Evolutionary conservation across 108 stramenopile genomes (phyloP).

Genomic region (Discostella stelligeroides): DNA sequence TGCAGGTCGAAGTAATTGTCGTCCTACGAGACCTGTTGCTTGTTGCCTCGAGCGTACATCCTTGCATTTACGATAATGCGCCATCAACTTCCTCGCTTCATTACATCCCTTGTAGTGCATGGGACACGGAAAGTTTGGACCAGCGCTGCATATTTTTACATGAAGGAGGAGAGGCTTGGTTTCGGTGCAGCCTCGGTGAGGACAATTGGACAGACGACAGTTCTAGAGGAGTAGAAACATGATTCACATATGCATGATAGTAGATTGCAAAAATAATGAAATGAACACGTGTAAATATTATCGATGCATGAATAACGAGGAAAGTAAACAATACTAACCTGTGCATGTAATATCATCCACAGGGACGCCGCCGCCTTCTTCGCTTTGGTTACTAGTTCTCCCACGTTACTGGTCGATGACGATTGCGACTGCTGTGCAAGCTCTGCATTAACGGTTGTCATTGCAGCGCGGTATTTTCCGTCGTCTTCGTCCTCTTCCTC

Average conservation of each 20-base stretch:
- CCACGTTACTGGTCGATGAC: constrained; percentile 41
- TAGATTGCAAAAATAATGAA: too few species aligned
- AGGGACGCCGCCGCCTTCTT: constrained; percentile 82
- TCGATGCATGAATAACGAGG: not conserved
- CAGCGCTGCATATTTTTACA: constrained; percentile 63
- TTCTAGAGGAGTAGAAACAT: constrained; percentile 45
- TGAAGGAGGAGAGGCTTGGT: constrained; percentile 75
- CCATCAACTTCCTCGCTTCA: constrained; percentile 77
- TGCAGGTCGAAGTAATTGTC: not conserved
- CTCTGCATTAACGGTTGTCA: not conserved
- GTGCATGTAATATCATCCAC: constrained; percentile 86
- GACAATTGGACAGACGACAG: constrained; percentile 60
- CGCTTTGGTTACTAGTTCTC: constrained; percentile 68
- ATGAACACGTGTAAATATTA: too few species aligned
- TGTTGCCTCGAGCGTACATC: constrained; percentile 60
- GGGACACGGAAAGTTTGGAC: constrained; percentile 60
- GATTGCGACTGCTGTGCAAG: not conserved
- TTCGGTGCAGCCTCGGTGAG: constrained; percentile 70
- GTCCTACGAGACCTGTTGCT: constrained; percentile 15
- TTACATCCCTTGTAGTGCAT: constrained; percentile 69
- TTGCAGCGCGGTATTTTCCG: not conserved
- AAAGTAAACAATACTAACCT: constrained; percentile 57
- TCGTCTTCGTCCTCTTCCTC: not conserved
- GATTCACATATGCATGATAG: constrained; percentile 1
- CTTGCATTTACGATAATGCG: constrained; percentile 79